Conservation (phyloP, 1,284 basidiomycete genomes). For the Puccinia polysora region DNA sequence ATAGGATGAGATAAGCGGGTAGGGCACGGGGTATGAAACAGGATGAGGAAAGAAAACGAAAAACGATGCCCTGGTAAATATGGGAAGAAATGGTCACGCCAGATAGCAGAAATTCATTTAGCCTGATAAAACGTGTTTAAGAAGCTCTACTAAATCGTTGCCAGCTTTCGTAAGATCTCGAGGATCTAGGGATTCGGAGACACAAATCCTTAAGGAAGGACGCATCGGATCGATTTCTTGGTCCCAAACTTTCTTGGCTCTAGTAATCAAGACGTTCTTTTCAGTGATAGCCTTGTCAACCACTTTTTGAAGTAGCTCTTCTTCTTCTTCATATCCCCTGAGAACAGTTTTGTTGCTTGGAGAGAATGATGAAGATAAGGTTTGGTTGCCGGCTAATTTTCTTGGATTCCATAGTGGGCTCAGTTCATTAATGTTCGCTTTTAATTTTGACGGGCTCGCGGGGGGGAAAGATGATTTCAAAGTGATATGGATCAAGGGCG, state of each 20-base stretch:
- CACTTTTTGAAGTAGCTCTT: conserved; percentile 31
- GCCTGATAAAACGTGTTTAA: conserved; percentile 13
- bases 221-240: conserved; percentile 40
- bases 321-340: conserved; percentile 34
- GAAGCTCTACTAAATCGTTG: conserved; percentile 14
- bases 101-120: background rate
- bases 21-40: too few species aligned
- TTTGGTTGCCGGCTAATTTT: conserved; percentile 18
- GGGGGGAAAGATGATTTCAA: background rate
- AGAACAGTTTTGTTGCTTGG: background rate
- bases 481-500: conserved; percentile 38
- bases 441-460: background rate
- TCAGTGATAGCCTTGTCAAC: conserved; percentile 28
- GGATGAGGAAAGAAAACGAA: conserved; percentile 1
- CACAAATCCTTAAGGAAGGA: conserved; percentile 37
- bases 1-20: background rate
- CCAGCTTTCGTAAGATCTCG: conserved; percentile 12
- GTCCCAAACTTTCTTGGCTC: conserved; percentile 43
- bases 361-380: background rate
- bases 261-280: conserved; percentile 25
- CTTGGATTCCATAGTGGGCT: conserved; percentile 9
- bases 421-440: background rate
- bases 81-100: background rate
- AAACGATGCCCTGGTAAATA: background rate
- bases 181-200: conserved; percentile 21